These are phyloP conservation scores for Pyrenochaeta sp. DNA, from an alignment of 2,329 filamentous ascomycete genomes.

Conservation along the genomic window DNA sequence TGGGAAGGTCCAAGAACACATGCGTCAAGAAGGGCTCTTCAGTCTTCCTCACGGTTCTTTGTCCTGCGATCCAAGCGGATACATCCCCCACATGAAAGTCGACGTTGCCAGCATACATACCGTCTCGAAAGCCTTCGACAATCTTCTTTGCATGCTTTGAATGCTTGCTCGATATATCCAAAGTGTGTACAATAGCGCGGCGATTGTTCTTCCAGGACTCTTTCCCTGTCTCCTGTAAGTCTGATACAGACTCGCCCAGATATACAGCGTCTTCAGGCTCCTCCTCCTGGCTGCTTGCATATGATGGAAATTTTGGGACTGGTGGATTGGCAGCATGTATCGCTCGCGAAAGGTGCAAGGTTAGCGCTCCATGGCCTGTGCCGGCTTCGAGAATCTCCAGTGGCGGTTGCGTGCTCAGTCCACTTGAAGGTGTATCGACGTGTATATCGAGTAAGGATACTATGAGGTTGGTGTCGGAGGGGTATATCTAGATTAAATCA, in stretches of 20 bases:
- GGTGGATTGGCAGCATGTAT: constrained; percentile 76
- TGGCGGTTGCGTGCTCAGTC: constrained; percentile 50
- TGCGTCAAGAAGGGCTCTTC: constrained; percentile 72
- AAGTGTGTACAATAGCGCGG: constrained; percentile 75
- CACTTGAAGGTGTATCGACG: constrained; percentile 53
- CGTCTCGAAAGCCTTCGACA: constrained; percentile 72
- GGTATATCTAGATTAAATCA: constrained; percentile 68
- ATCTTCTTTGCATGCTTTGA: constrained; percentile 71
- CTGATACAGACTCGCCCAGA: constrained; percentile 42
- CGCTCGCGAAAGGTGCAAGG: constrained; percentile 76
- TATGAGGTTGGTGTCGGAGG: constrained; percentile 77
- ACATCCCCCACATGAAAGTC: constrained; percentile 78
- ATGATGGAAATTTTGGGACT: constrained; percentile 48
- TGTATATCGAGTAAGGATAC: constrained; percentile 80
- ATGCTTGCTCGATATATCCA: constrained; percentile 71
- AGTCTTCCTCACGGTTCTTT: constrained; percentile 45
- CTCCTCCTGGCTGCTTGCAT: constrained; percentile 21
- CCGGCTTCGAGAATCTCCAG: constrained; percentile 85
- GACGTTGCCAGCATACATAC: constrained; percentile 73
- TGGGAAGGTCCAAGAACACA: constrained; percentile 77
- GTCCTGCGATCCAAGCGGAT: constrained; percentile 67
- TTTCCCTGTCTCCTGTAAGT: constrained; percentile 36
- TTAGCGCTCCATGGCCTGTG: constrained; percentile 83
- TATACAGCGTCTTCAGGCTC: constrained; percentile 41
- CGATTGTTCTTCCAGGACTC: constrained; percentile 57